Conservation (phyloP, 805 yeast species). For the Yarrowia bubula region DNA sequence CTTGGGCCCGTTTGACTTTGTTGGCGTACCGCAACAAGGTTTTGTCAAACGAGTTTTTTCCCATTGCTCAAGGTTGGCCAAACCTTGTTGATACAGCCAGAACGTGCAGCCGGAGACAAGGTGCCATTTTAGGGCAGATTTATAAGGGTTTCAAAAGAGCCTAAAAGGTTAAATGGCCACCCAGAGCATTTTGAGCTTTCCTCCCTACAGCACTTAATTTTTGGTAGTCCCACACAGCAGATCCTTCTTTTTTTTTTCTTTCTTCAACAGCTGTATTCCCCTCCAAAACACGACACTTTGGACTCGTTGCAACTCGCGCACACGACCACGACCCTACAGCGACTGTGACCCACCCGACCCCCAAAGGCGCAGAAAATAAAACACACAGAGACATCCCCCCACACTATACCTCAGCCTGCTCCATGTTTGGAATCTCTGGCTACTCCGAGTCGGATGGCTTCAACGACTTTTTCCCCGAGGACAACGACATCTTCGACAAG, state of each 20-base stretch:
- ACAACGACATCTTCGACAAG: conserved; percentile 26
- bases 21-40: background rate
- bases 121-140: conserved; percentile 23
- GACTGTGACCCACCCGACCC: background rate
- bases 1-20: background rate
- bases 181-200: conserved; percentile 8
- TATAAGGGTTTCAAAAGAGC: conserved; percentile 3
- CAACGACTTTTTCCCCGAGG: conserved; percentile 27
- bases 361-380: background rate
- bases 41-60: conserved; percentile 6
- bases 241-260: conserved; percentile 1
- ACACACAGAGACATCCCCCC: background rate
- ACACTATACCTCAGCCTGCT: background rate
- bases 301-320: background rate
- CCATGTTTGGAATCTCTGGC: conserved; percentile 25
- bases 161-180: conserved; percentile 4
- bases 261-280: background rate
- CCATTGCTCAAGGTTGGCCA: background rate
- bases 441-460: conserved; percentile 27
- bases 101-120: conserved; percentile 26
- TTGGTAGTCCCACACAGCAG: conserved; percentile 10
- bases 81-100: background rate
- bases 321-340: background rate
- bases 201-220: conserved; percentile 24
- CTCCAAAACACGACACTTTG: background rate